Base-by-base conservation (phyloP, 2,329 filamentous ascomycete genomes). In the Epichloe gansuensis region DNA sequence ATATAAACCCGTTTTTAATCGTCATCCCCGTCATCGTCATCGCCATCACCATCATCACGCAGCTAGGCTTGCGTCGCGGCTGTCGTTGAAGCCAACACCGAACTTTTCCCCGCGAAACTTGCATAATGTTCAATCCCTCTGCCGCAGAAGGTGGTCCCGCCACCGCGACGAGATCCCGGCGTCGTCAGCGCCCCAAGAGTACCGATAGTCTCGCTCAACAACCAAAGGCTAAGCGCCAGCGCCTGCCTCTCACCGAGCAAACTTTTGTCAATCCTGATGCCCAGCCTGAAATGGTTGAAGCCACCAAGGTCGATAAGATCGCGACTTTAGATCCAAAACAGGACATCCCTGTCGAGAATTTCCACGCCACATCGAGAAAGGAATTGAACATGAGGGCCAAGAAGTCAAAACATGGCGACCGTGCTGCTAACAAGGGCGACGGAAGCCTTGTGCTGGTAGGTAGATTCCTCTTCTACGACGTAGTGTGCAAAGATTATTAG, bases 221-320 rank as follows among this genome's bases (percentile, higher is more conserved):
- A 60, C 81, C 81, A 31, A 84, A 82, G 66, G 75, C 80, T 12
- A 85, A 85, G 70, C 76, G 81, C 56, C 78, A 79, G 62, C 74
- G 81, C 57, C 67, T 80, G 50, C 77, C 76, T 34, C 64, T 83
- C 58, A 74, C 72, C 51, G 78, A 83, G 55, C 73, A 80, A 61
- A 79, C 77, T 52, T 78, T 77, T 63, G 64, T 72, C 57, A 77
- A 76, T 54, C 74, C 77, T 42, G 75, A 78, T 45, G 61, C 64
- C 37, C 63, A 69, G 45, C 69, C 74, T 25, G 79, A 83, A 61
- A 79, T 75, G 66, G 73, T 73, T 59, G 76, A 83, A 61, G 73
- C 21, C 37, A 15, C 75, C 59, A 81, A 80, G 63, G 63, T 72
- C 50, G 72, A 77, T 57, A 81, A 76, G 63, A 60, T 74, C 55